phyloP scores from a whole-genome alignment of 2,329 filamentous ascomycete genomes.

The Ceratocystiopsis minuta region DNA sequence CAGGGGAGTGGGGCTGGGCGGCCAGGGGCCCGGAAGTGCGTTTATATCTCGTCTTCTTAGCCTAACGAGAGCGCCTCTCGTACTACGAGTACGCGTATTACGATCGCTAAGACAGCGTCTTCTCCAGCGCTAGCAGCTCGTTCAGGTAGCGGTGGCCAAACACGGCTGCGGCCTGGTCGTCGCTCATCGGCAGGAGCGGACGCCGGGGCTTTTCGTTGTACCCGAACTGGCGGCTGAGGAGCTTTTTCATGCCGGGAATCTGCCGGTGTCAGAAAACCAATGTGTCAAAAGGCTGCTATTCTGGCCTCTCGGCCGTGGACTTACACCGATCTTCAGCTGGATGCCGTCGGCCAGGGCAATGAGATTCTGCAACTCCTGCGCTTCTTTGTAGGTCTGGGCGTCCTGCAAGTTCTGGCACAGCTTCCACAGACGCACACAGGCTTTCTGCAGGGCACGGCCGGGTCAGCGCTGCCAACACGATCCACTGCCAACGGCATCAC shows the following conservation, averaged over 20 bases:
- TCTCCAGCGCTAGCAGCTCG: conserved; percentile 3
- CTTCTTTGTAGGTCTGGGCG: conserved; percentile 3
- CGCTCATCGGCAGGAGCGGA: conserved; percentile 10
- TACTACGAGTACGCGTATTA: too few species aligned
- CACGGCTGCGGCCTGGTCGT: conserved; percentile 5
- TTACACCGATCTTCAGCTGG: conserved; percentile 9
- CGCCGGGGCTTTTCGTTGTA: conserved; percentile 8
- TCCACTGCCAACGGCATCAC: neutral
- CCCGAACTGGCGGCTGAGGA: conserved; percentile 9
- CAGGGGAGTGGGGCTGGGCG: too few species aligned
- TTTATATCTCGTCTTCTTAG: too few species aligned
- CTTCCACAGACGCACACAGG: conserved; percentile 9
- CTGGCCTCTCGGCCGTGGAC: neutral
- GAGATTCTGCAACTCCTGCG: conserved; percentile 9
- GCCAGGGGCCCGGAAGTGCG: too few species aligned
- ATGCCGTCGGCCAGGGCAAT: conserved; percentile 10
- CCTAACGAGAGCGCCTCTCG: too few species aligned
- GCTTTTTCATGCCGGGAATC: conserved; percentile 12
- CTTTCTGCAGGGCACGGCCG: neutral
- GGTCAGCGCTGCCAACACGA: too few species aligned
- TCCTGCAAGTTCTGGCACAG: conserved; percentile 3
- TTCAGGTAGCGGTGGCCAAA: conserved; percentile 4
- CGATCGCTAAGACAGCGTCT: neutral
- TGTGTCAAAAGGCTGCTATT: neutral
- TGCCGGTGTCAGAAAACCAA: neutral